Conservation (phyloP, 1,284 basidiomycete species). For the Caloboletus inedulis region DNA sequence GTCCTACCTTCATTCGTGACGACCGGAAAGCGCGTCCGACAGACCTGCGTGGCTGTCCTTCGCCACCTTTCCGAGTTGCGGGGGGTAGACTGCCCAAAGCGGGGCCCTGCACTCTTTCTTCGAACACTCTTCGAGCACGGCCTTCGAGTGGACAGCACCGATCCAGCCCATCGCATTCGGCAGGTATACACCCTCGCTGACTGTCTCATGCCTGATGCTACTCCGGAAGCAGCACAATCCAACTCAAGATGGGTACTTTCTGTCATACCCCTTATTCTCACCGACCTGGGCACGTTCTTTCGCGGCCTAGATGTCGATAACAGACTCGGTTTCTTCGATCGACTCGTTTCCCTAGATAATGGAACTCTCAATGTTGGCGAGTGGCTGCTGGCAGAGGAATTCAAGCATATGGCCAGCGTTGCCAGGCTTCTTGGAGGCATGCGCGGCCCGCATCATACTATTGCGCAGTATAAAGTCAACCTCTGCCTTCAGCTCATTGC, state of each 20-base stretch:
- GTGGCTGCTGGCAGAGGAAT: slow-evolving; percentile 63
- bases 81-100: slow-evolving; percentile 37
- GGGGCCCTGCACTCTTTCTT: slow-evolving; percentile 47
- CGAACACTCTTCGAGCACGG: slow-evolving; percentile 52
- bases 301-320: slow-evolving; percentile 52
- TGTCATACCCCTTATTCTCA: slow-evolving; percentile 56
- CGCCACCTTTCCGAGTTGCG: slow-evolving; percentile 39
- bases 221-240: slow-evolving; percentile 29
- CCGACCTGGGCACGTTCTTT: slow-evolving; percentile 55
- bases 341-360: slow-evolving; percentile 55
- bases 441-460: slow-evolving; percentile 34
- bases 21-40: slow-evolving; percentile 33
- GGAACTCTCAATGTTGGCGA: slow-evolving; percentile 59
- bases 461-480: slow-evolving; percentile 33
- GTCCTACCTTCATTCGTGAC: slow-evolving; percentile 7
- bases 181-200: slow-evolving; percentile 59
- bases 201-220: slow-evolving; percentile 46
- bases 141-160: slow-evolving; percentile 36
- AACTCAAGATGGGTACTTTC: slow-evolving; percentile 46
- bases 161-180: slow-evolving; percentile 54
- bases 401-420: slow-evolving; percentile 43
- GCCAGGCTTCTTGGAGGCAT: slow-evolving; percentile 38
- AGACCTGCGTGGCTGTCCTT: slow-evolving; percentile 51
- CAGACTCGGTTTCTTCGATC: slow-evolving; percentile 51
- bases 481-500: slow-evolving; percentile 23